Conservation (phyloP, 257 asterid species). For the Solanum etuberosum region DNA sequence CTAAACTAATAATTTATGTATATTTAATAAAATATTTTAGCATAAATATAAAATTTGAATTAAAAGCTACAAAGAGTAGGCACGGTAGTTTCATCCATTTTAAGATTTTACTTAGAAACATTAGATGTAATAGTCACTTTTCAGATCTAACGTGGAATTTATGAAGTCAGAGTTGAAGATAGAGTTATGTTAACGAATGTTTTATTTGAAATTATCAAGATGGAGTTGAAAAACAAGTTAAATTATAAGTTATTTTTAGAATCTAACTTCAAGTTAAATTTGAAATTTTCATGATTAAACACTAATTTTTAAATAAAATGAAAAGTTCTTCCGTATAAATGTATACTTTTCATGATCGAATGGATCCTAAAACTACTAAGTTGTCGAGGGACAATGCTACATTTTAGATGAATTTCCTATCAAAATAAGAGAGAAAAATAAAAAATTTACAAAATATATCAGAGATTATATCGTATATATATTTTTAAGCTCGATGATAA, state of each 20-base stretch:
- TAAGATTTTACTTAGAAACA: too few species aligned
- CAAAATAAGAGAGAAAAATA: not conserved
- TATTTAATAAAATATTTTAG: too few species aligned
- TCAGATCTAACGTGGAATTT: not conserved
- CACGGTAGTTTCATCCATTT: too few species aligned
- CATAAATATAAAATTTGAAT: not conserved
- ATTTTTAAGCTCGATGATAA: too few species aligned
- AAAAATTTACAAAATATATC: too few species aligned
- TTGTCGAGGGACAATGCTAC: not conserved
- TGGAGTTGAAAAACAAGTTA: not conserved
- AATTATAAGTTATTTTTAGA: not conserved
- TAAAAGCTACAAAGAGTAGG: not conserved
- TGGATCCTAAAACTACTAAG: not conserved
- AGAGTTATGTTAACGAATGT: not conserved
- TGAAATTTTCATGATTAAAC: not conserved
- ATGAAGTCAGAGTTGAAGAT: too few species aligned
- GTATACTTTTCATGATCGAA: not conserved
- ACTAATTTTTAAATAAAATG: not conserved
- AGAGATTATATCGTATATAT: too few species aligned
- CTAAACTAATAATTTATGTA: too few species aligned
- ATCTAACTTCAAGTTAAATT: not conserved
- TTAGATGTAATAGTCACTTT: not conserved
- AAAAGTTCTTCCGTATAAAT: too few species aligned
- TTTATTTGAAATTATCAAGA: not conserved
- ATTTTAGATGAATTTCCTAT: not conserved